Base-by-base conservation (phyloP, 345 rosid genomes). In the Citrus maxima region DNA sequence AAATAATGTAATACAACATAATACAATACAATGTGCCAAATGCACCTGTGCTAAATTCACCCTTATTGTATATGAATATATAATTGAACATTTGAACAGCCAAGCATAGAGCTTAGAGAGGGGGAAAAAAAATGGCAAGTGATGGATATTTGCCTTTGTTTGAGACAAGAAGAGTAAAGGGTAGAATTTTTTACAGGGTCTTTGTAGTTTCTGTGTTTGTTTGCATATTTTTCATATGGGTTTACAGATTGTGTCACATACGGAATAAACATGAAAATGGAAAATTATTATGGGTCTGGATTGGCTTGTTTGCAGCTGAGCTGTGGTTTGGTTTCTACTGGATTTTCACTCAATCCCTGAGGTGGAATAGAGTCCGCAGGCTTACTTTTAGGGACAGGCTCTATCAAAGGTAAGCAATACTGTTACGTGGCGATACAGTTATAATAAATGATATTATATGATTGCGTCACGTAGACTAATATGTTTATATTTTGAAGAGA, bases 321-420 rank as follows among this genome's bases (percentile, higher is more conserved):
- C 71, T 89, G 2, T 85, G 86, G 88, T 86, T 87, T 35, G 88
- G 89, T 54, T 61, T 86, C 25, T 87, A 85, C 64, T 90, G 91
- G 94, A 7, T 87, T 69, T 49, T 84, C 28, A 81, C 82, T 55
- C 90, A 86, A 65, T 76, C 88, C 13, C 74, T 83, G 24, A 79
- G 93, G 3, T 90, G 89, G 90, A 87, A 81, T 71, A 76, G 30
- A 7, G 74, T 84, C 59, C 72, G 35, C 40, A 69, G 84, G 25
- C 68, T 7, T 28, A 84, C 94, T 75, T 86, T 86, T 88, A 88
- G 84, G 60, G 85, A 87, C 46, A 79, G 83, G 55, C 88, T 90
- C 49, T 84, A 80, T 12, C 84, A 65, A 54, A 88, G 93, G 93
- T 88, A 0, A 54, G 58, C 2, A 19, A 54, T 54, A 18, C 7